These are phyloP conservation scores for Phytophthora sp. DNA, from an alignment of 352 stramenopile species.

Conservation along the genomic window DNA sequence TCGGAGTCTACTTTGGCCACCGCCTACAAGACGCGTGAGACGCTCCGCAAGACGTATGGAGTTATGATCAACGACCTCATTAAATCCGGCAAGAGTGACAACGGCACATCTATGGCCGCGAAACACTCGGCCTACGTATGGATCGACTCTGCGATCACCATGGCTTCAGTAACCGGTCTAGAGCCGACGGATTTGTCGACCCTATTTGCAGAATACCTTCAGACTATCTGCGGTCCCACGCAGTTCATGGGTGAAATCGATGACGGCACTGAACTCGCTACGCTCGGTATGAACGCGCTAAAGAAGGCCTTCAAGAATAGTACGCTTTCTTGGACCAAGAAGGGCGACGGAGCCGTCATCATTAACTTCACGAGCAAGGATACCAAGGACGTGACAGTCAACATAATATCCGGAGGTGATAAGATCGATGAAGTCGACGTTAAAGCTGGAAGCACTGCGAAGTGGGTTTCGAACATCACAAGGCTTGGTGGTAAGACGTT, in stretches of 20 bases:
- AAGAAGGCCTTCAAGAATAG: slow-evolving; percentile 52
- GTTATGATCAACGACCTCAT: slow-evolving; percentile 63
- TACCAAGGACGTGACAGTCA: slow-evolving; percentile 47
- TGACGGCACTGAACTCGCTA: slow-evolving; percentile 39
- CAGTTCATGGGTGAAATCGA: slow-evolving; percentile 58
- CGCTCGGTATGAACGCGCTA: slow-evolving; percentile 45
- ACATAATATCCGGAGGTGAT: slow-evolving; percentile 51
- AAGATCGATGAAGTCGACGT: slow-evolving; percentile 47
- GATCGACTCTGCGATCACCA: slow-evolving; percentile 41
- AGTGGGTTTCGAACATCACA: slow-evolving; percentile 44
- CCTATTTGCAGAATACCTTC: slow-evolving; percentile 52
- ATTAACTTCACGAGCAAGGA: slow-evolving; percentile 55
- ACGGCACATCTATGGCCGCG: slow-evolving; percentile 37
- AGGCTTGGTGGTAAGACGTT: slow-evolving; percentile 63
- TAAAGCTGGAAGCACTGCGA: slow-evolving; percentile 34
- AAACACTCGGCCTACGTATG: slow-evolving; percentile 42
- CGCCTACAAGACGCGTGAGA: slow-evolving; percentile 46
- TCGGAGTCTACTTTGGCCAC: slow-evolving; percentile 21
- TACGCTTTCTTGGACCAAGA: slow-evolving; percentile 45
- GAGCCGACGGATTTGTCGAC: slow-evolving; percentile 56
- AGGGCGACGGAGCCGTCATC: slow-evolving; percentile 40
- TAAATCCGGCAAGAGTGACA: slow-evolving; percentile 37
- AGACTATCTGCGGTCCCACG: slow-evolving; percentile 65
- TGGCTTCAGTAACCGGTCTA: slow-evolving; percentile 42
- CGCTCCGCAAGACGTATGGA: slow-evolving; percentile 51